These are phyloP conservation scores for Williopsis jadinii DNA, from an alignment of 1,139 yeast genomes.

Conservation along the genomic window DNA sequence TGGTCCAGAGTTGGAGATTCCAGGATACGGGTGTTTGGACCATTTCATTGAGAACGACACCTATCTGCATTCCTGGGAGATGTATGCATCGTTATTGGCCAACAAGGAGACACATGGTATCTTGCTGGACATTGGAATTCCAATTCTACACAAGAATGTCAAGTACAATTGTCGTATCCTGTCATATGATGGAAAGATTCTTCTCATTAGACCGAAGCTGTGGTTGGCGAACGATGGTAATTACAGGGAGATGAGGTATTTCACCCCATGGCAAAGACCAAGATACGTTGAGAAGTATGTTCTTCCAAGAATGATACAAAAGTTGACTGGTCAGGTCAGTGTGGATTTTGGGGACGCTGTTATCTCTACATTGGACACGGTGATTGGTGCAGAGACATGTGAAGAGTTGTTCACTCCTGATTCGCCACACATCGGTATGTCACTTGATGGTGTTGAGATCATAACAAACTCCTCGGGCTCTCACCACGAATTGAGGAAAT, in stretches of 20 bases:
- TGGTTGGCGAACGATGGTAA: constrained; percentile 96
- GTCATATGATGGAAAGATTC: constrained; percentile 69
- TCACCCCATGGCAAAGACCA: constrained; percentile 88
- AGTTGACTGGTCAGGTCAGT: constrained; percentile 52
- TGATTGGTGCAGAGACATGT: constrained; percentile 93
- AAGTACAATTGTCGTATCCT: constrained; percentile 88
- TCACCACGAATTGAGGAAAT: constrained; percentile 89
- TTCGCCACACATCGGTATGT: constrained; percentile 88
- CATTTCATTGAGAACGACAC: constrained; percentile 90
- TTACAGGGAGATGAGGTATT: constrained; percentile 94
- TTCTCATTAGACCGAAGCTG: constrained; percentile 85
- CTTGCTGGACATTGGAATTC: constrained; percentile 89
- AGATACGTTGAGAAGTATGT: constrained; percentile 64
- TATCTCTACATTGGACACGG: constrained; percentile 74
- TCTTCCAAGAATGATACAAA: constrained; percentile 62
- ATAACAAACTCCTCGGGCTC: constrained; percentile 94
- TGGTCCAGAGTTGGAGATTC: constrained; percentile 93
- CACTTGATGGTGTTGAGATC: constrained; percentile 93
- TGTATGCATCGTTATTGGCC: constrained; percentile 68
- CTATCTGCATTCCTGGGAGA: constrained; percentile 90
- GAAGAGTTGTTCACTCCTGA: constrained; percentile 96
- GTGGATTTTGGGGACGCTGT: constrained; percentile 91
- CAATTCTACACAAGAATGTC: constrained; percentile 78
- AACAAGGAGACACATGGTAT: constrained; percentile 67
- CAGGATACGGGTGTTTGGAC: constrained; percentile 95